phyloP scores from a whole-genome alignment of 2,329 filamentous ascomycete genomes.

The Claviceps sorghi region DNA sequence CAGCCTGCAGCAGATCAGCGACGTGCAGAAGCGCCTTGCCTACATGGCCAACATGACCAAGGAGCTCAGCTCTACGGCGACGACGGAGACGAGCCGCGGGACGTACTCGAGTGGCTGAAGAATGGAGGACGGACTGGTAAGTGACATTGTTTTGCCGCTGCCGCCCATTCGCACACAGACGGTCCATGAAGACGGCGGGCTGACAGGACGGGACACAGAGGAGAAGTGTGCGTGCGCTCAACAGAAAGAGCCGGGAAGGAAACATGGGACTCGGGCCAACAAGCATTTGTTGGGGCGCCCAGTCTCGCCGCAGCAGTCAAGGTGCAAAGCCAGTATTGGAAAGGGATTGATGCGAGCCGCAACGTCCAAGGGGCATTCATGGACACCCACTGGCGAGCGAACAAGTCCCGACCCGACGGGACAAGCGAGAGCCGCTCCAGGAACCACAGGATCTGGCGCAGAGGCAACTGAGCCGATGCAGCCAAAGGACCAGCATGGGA shows the following conservation, averaged over 20 bases:
- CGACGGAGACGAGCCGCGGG: background rate
- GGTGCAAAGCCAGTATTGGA: background rate
- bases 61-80: constrained; percentile 1
- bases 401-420: background rate
- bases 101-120: constrained; percentile 4
- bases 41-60: constrained; percentile 36
- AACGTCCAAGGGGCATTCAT: background rate
- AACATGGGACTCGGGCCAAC: background rate
- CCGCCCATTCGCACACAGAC: background rate
- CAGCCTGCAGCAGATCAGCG: constrained; percentile 37
- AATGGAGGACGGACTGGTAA: background rate
- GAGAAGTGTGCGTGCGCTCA: background rate
- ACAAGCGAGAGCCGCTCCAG: background rate
- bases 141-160: background rate
- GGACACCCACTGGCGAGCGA: background rate
- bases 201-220: background rate
- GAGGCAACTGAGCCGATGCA: background rate
- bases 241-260: background rate
- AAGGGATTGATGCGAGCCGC: background rate
- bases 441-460: background rate
- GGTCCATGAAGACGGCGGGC: background rate
- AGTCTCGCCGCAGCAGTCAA: background rate
- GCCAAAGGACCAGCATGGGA: background rate
- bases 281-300: background rate
- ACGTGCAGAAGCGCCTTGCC: constrained; percentile 34